Conservation (phyloP, 1,284 basidiomycete species). For the Meripilus lineatus region DNA sequence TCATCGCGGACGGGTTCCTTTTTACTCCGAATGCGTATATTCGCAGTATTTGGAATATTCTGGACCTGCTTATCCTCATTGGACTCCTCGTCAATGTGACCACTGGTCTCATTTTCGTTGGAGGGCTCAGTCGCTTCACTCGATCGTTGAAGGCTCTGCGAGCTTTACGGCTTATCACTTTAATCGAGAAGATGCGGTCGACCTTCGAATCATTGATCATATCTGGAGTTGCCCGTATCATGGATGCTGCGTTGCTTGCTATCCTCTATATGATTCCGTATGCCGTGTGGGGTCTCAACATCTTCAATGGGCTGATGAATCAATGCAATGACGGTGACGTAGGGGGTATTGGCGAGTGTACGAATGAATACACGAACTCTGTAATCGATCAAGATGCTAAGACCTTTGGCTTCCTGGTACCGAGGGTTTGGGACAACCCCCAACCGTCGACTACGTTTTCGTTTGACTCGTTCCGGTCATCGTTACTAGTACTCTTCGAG, state of each 20-base stretch:
- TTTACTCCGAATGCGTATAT: constrained; percentile 96
- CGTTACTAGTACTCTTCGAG: constrained; percentile 92
- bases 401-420: constrained; percentile 67
- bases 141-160: constrained; percentile 88
- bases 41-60: constrained; percentile 86
- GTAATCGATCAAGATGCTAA: constrained; percentile 38
- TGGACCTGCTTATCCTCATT: constrained; percentile 86
- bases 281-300: constrained; percentile 95
- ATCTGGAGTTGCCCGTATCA: constrained; percentile 80
- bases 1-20: constrained; percentile 88
- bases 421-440: constrained; percentile 89
- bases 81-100: constrained; percentile 82
- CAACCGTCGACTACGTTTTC: constrained; percentile 81
- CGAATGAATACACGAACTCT: constrained; percentile 71
- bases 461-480: constrained; percentile 86
- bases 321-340: constrained; percentile 76
- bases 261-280: constrained; percentile 96
- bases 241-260: constrained; percentile 91
- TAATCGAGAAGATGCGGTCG: constrained; percentile 81
- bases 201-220: constrained; percentile 93
- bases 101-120: constrained; percentile 75
- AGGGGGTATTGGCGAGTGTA: constrained; percentile 60
- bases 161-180: constrained; percentile 86
- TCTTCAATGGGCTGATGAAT: constrained; percentile 86
- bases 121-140: constrained; percentile 79